A percentile compares a stretch with the other conserved stretches of the same genome.
Evolutionary conservation across 2,329 filamentous ascomycete genomes (phyloP).

Genomic region (Fusarium stilboides): DNA sequence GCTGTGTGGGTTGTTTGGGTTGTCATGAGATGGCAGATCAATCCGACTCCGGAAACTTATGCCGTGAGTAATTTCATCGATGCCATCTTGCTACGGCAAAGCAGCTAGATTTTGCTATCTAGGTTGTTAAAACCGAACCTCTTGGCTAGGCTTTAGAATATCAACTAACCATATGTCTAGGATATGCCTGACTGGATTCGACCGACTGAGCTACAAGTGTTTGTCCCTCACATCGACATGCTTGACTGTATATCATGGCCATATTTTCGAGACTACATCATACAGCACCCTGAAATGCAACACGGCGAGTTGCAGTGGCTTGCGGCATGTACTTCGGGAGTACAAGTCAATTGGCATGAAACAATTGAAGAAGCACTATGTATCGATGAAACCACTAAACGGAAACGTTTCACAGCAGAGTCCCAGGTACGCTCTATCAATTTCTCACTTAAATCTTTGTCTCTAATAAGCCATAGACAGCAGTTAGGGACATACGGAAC

Average conservation of each 20-base stretch:
- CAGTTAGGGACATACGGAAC: slow-evolving; percentile 1
- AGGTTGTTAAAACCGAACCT: neutral
- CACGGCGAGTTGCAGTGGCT: slow-evolving; percentile 27
- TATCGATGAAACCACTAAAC: neutral
- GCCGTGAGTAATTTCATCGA: slow-evolving; percentile 2
- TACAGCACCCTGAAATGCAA: slow-evolving; percentile 23
- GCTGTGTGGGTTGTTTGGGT: slow-evolving; percentile 25
- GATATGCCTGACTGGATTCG: slow-evolving; percentile 26
- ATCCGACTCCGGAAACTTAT: slow-evolving; percentile 24
- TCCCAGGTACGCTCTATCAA: slow-evolving; percentile 5
- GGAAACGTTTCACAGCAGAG: slow-evolving; percentile 10
- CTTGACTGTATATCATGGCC: slow-evolving; percentile 31
- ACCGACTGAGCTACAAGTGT: slow-evolving; percentile 25
- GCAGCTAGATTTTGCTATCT: neutral
- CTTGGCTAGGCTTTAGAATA: too few species aligned
- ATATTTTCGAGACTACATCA: slow-evolving; percentile 16
- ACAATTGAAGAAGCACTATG: slow-evolving; percentile 14
- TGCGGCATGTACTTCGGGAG: slow-evolving; percentile 11
- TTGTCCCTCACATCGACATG: slow-evolving; percentile 24
- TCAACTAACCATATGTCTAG: neutral
- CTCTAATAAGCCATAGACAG: neutral
- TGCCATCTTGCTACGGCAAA: neutral
- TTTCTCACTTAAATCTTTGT: rapidly evolving
- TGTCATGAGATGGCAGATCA: slow-evolving; percentile 28
- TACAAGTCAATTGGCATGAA: neutral